phyloP scores from a whole-genome alignment of 441 rosid genomes.

The Omphalea diandra region DNA sequence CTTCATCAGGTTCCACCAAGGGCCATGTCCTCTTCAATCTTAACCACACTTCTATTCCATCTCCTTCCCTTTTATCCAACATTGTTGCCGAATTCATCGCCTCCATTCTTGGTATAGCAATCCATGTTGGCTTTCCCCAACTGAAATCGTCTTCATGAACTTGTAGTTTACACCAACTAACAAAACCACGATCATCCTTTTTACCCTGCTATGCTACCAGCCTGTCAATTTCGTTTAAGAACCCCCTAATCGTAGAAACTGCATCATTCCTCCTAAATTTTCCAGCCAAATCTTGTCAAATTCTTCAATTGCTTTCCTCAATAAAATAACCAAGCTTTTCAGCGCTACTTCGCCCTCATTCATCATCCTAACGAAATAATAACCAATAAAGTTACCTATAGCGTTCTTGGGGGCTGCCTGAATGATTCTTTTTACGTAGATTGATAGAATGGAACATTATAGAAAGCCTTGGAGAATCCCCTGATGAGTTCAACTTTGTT shows the following conservation, averaged over 20 bases:
- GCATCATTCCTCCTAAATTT: slow-evolving; percentile 11
- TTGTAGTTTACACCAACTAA: slow-evolving; percentile 25
- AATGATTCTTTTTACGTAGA: slow-evolving; percentile 22
- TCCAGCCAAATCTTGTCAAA: slow-evolving; percentile 14
- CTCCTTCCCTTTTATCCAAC: slow-evolving; percentile 31
- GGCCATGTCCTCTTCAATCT: slow-evolving; percentile 32
- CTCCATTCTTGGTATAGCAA: slow-evolving; percentile 9
- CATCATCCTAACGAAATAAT: slow-evolving; percentile 3
- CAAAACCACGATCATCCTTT: slow-evolving; percentile 20
- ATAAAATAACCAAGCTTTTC: slow-evolving; percentile 21
- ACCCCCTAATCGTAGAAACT: neutral
- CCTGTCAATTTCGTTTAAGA: slow-evolving; percentile 12
- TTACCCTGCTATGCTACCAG: too few species aligned
- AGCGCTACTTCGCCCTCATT: slow-evolving; percentile 24
- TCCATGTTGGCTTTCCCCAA: slow-evolving; percentile 44
- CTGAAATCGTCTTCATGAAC: slow-evolving; percentile 40
- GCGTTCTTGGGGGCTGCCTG: slow-evolving; percentile 21
- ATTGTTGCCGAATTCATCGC: slow-evolving; percentile 19
- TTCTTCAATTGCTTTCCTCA: slow-evolving; percentile 21
- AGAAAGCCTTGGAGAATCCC: slow-evolving; percentile 5
- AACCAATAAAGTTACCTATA: slow-evolving; percentile 31
- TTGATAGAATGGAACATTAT: slow-evolving; percentile 26
- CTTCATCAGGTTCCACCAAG: slow-evolving; percentile 26
- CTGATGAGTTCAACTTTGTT: slow-evolving; percentile 18
- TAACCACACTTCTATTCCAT: slow-evolving; percentile 51